Conservation (phyloP, 2,329 filamentous ascomycete species). For the Beauveria sp. region DNA sequence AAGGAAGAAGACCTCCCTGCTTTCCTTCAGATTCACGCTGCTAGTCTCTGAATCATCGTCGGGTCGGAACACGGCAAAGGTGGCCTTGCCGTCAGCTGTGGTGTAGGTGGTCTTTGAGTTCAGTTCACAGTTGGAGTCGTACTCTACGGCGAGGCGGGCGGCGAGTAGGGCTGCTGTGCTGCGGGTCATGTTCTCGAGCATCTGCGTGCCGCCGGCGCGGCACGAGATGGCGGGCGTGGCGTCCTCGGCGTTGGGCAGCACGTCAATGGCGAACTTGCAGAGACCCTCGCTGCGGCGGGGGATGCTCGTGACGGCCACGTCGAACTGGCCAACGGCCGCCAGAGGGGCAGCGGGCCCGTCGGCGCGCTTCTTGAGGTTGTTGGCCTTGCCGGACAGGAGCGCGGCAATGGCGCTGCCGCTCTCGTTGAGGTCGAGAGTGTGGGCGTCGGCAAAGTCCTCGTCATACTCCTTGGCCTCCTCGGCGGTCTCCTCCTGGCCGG, state of each 20-base stretch:
- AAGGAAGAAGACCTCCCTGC: background rate
- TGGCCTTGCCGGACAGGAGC: background rate
- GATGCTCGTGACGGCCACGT: background rate
- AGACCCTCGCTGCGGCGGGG: background rate
- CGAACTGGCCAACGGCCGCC: background rate
- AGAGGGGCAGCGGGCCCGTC: too few relatives aligned
- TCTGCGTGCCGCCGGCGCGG: background rate
- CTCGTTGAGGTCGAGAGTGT: too few relatives aligned
- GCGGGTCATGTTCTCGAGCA: background rate
- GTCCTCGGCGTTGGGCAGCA: background rate
- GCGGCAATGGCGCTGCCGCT: background rate
- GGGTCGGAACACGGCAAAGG: background rate
- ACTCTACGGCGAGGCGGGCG: background rate
- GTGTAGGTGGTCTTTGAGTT: background rate
- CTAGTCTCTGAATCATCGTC: background rate
- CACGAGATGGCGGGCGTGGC: background rate
- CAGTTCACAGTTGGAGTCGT: background rate
- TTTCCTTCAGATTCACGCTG: background rate
- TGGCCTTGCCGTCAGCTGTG: background rate
- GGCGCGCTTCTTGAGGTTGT: background rate
- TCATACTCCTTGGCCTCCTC: too few relatives aligned
- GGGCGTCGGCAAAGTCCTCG: too few relatives aligned
- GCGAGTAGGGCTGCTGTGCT: background rate
- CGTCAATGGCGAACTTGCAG: background rate
- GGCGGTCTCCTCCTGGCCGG: too few relatives aligned